Conservation (phyloP, 139 green algal species). For the Chlorella vulgaris region DNA sequence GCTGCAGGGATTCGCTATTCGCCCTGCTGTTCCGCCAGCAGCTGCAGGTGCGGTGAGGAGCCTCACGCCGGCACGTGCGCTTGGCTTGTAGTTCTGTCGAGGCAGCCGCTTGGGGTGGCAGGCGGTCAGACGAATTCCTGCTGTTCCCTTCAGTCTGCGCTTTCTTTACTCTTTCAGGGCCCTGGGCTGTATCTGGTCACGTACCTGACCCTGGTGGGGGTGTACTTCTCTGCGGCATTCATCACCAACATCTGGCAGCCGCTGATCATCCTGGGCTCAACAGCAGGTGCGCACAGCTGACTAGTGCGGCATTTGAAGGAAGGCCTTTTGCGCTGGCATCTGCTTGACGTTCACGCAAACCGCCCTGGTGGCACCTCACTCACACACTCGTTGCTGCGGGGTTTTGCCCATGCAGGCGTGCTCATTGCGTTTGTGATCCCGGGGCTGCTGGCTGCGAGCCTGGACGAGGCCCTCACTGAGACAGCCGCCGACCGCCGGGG, state of each 20-base stretch:
- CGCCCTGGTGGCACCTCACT: background rate
- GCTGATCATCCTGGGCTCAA: constrained; percentile 37
- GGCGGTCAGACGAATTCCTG: no score
- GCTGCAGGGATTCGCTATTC: constrained; percentile 24
- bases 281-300: constrained; percentile 32
- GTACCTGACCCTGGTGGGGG: constrained; percentile 20
- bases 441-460: constrained; percentile 20
- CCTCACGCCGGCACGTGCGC: no score
- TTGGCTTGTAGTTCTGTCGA: background rate
- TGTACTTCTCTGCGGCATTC: constrained; percentile 27
- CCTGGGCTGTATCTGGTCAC: constrained; percentile 36
- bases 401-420: constrained; percentile 12
- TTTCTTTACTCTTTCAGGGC: background rate
- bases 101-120: no score
- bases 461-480: constrained; percentile 34
- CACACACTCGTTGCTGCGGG: background rate
- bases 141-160: no score
- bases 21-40: constrained; percentile 45
- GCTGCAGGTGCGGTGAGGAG: constrained; percentile 11
- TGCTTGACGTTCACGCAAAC: no score
- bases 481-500: background rate
- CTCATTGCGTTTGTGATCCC: constrained; percentile 37
- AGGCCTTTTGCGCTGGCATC: no score
- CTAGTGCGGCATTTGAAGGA: no score
- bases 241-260: constrained; percentile 39